phyloP scores from a whole-genome alignment of 768 basidiomycete species.

The Kondoa malvinella region DNA sequence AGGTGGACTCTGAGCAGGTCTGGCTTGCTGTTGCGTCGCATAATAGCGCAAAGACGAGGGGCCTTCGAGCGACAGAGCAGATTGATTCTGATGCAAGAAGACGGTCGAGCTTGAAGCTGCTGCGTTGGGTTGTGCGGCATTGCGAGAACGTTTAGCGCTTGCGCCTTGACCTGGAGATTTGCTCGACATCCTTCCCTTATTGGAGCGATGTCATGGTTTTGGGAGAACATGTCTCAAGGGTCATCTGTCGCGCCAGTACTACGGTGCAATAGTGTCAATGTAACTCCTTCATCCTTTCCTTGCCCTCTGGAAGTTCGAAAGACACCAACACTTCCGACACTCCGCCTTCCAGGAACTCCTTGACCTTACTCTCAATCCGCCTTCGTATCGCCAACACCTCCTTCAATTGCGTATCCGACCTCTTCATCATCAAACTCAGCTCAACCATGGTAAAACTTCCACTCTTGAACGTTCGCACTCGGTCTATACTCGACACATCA shows the following conservation, averaged over 20 bases:
- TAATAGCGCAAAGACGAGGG: neutral
- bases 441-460: conserved; percentile 73
- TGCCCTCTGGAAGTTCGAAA: neutral
- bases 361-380: conserved; percentile 11
- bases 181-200: neutral
- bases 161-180: neutral
- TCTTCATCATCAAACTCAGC: conserved; percentile 51
- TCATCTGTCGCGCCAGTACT: too few relatives aligned
- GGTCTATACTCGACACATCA: conserved; percentile 8
- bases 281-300: too few relatives aligned
- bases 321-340: neutral
- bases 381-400: conserved; percentile 1
- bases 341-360: conserved; percentile 19
- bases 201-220: too few relatives aligned
- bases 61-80: neutral
- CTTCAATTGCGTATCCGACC: conserved; percentile 50
- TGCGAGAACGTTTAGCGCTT: neutral
- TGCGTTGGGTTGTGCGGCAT: neutral
- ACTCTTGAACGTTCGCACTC: conserved; percentile 55
- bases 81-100: neutral
- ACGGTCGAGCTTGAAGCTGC: neutral
- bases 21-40: neutral
- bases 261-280: too few relatives aligned
- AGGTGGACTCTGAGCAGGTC: too few relatives aligned
- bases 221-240: too few relatives aligned